phyloP scores from a whole-genome alignment of 2,329 filamentous ascomycete species.

The Microdochium paspali region DNA sequence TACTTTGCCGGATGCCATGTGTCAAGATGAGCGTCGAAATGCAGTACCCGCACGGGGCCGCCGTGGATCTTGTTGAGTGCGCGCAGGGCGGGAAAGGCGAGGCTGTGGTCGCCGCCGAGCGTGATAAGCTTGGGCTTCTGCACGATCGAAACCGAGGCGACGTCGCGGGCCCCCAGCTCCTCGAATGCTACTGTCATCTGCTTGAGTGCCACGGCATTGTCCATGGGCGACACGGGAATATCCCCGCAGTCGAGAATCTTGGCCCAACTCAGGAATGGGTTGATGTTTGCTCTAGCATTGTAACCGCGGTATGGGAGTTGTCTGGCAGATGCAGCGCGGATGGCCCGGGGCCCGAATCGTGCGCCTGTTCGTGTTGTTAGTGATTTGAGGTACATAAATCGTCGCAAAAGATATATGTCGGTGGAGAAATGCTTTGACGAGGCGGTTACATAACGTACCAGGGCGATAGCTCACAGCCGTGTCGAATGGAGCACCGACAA shows the following conservation, averaged over 20 bases:
- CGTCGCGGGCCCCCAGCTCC: constrained; percentile 45
- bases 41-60: constrained; percentile 56
- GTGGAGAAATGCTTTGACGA: constrained; percentile 1
- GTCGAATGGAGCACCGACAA: constrained; percentile 66
- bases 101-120: constrained; percentile 64
- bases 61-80: constrained; percentile 55
- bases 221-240: constrained; percentile 77
- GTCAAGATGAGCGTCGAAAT: constrained; percentile 73
- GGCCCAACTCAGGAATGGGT: constrained; percentile 75
- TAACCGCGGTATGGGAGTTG: constrained; percentile 74
- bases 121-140: constrained; percentile 50
- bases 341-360: constrained; percentile 79
- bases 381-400: background rate
- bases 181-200: constrained; percentile 79
- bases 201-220: constrained; percentile 69
- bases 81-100: constrained; percentile 60
- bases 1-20: constrained; percentile 81
- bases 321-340: constrained; percentile 72
- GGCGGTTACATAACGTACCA: constrained; percentile 27
- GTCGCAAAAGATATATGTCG: too few species aligned
- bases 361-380: constrained; percentile 35
- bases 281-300: constrained; percentile 74
- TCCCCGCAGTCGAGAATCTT: constrained; percentile 82
- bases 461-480: constrained; percentile 63
- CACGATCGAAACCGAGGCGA: constrained; percentile 22